A percentile compares a stretch with the other conserved stretches of the same genome.
These are phyloP conservation scores for Arthrinium puccinioides DNA, from an alignment of 2,329 filamentous ascomycete genomes.

Conservation along the genomic window DNA sequence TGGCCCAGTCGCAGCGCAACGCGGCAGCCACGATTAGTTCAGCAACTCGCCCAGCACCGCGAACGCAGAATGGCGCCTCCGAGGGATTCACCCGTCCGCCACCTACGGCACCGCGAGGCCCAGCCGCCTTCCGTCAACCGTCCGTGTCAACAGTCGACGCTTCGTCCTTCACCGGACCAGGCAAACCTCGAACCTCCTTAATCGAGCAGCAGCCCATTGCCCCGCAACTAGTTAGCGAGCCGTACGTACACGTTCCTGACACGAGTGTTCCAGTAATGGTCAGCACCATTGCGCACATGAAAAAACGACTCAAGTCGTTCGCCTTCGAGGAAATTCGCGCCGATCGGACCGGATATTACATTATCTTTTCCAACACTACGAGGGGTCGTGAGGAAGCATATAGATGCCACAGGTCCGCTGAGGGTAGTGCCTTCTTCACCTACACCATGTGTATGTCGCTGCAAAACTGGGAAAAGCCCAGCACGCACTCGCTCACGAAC, in stretches of 20 bases:
- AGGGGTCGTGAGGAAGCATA: constrained; percentile 74
- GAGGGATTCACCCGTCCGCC: constrained; percentile 56
- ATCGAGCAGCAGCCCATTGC: constrained; percentile 62
- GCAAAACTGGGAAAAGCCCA: constrained; percentile 33
- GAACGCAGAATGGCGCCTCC: constrained; percentile 20
- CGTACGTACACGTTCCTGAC: constrained; percentile 87
- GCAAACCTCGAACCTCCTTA: constrained; percentile 41
- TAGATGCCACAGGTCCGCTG: constrained; percentile 69
- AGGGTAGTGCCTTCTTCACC: constrained; percentile 81
- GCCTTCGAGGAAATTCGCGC: constrained; percentile 74
- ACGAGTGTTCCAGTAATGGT: constrained; percentile 79
- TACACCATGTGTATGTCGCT: constrained; percentile 89
- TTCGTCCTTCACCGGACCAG: constrained; percentile 28
- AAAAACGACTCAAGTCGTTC: constrained; percentile 80
- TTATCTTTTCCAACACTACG: constrained; percentile 77
- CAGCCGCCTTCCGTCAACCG: constrained; percentile 48
- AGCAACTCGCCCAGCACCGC: constrained; percentile 15
- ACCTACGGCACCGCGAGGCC: constrained; percentile 80
- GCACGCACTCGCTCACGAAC: constrained; percentile 21
- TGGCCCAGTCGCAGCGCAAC: too few relatives aligned
- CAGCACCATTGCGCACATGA: constrained; percentile 82
- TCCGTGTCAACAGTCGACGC: constrained; percentile 24
- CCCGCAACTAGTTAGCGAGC: constrained; percentile 64
- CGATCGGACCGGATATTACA: constrained; percentile 82
- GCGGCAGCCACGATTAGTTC: constrained; percentile 17